phyloP scores from a whole-genome alignment of 2,329 filamentous ascomycete species.

The Eutypella sp. region DNA sequence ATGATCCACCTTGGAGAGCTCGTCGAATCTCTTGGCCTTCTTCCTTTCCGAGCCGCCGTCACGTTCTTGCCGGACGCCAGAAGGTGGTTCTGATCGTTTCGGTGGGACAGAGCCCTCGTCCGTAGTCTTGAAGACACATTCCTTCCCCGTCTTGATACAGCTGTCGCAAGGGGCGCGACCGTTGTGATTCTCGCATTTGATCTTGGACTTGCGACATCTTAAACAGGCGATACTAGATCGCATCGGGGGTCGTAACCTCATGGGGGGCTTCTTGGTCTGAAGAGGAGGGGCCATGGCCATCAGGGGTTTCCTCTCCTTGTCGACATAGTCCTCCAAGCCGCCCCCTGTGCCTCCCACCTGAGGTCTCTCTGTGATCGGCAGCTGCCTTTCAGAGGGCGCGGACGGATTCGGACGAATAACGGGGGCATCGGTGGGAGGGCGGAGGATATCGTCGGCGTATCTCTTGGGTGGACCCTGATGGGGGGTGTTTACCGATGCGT shows the following conservation, averaged over 20 bases:
- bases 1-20: constrained; percentile 34
- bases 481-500: constrained; percentile 25
- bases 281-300: constrained; percentile 26
- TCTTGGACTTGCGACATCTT: constrained; percentile 73
- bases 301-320: constrained; percentile 29
- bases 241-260: constrained; percentile 53
- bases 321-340: constrained; percentile 18
- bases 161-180: constrained; percentile 67
- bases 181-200: constrained; percentile 80
- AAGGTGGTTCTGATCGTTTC: constrained; percentile 37
- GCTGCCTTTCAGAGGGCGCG: constrained; percentile 19
- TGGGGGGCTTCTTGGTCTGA: constrained; percentile 37
- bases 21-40: constrained; percentile 39
- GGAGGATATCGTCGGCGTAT: constrained; percentile 31
- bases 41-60: constrained; percentile 46
- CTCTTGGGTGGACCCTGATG: constrained; percentile 31
- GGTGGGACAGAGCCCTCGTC: constrained; percentile 37
- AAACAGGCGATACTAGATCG: constrained; percentile 76
- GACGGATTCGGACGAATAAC: constrained; percentile 23
- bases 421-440: constrained; percentile 20
- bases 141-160: constrained; percentile 65
- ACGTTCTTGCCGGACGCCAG: constrained; percentile 34
- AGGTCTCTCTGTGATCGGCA: constrained; percentile 20
- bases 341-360: constrained; percentile 16
- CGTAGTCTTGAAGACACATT: constrained; percentile 62